phyloP scores from a whole-genome alignment of 768 basidiomycete genomes.

The Rhodotorula taiwanensis region DNA sequence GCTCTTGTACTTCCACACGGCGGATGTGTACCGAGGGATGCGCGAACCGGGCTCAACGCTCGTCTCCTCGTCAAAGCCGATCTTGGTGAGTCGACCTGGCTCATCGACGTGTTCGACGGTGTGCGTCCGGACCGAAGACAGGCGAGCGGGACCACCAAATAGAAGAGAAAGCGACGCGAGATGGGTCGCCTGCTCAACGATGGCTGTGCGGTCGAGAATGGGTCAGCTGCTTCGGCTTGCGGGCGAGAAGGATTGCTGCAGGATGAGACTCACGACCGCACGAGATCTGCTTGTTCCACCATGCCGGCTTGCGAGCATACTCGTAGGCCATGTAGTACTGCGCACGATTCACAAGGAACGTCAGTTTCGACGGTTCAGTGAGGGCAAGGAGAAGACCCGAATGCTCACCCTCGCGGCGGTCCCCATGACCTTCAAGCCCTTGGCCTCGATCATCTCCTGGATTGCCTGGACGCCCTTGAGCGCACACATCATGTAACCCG shows the following conservation, averaged over 20 bases:
- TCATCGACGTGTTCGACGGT: conserved; percentile 88
- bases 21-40: conserved; percentile 85
- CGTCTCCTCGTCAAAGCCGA: conserved; percentile 67
- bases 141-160: conserved; percentile 92
- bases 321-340: conserved; percentile 57
- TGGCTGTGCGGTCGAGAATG: conserved; percentile 43
- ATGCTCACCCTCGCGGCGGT: conserved; percentile 89
- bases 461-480: conserved; percentile 87
- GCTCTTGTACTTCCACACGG: conserved; percentile 91
- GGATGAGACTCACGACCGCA: conserved; percentile 39
- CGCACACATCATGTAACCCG: conserved; percentile 82
- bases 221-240: too few species aligned
- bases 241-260: too few species aligned
- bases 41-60: conserved; percentile 67
- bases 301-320: conserved; percentile 61
- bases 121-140: conserved; percentile 60
- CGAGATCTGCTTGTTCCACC: conserved; percentile 89
- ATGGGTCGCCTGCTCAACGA: conserved; percentile 89
- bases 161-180: conserved; percentile 69
- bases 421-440: conserved; percentile 84
- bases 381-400: conserved; percentile 45
- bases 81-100: conserved; percentile 73
- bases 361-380: conserved; percentile 12
- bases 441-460: conserved; percentile 87
- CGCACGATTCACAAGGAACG: background rate